Percentiles rank a stretch among this genome's conserved stretches.
Evolutionary conservation across 2,329 filamentous ascomycete genomes (phyloP).

Genomic region (Alternaria ethzedia): DNA sequence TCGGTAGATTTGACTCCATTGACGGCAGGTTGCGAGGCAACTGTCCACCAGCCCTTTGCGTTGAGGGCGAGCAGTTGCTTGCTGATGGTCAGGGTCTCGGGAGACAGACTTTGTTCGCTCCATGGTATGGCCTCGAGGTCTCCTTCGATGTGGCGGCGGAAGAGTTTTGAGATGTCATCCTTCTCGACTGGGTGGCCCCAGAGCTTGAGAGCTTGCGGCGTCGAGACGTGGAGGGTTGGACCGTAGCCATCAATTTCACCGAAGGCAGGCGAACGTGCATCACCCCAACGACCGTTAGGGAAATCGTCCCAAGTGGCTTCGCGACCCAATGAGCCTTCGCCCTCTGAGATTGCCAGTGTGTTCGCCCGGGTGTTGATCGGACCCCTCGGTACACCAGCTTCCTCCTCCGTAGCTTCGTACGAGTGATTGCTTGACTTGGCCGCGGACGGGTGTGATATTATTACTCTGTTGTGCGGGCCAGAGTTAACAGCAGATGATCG

Average conservation of each 20-base stretch:
- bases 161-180: slow-evolving; percentile 79
- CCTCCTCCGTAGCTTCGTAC: slow-evolving; percentile 73
- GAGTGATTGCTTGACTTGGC: slow-evolving; percentile 58
- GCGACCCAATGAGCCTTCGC: slow-evolving; percentile 83
- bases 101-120: slow-evolving; percentile 86
- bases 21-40: slow-evolving; percentile 92
- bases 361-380: slow-evolving; percentile 78
- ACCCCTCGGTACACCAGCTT: slow-evolving; percentile 77
- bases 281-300: slow-evolving; percentile 94
- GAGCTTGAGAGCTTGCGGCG: slow-evolving; percentile 79
- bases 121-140: slow-evolving; percentile 84
- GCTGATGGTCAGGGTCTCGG: slow-evolving; percentile 84
- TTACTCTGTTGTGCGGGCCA: slow-evolving; percentile 85
- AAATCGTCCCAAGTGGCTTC: slow-evolving; percentile 99
- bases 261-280: slow-evolving; percentile 83
- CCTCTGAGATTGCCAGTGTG: slow-evolving; percentile 91
- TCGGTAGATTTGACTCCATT: slow-evolving; percentile 82
- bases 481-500: slow-evolving; percentile 82
- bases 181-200: slow-evolving; percentile 79
- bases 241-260: slow-evolving; percentile 99
- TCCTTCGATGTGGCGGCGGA: slow-evolving; percentile 80
- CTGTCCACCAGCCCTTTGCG: slow-evolving; percentile 89
- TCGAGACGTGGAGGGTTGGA: slow-evolving; percentile 89
- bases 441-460: slow-evolving; percentile 70
- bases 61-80: slow-evolving; percentile 78